Base-by-base conservation (phyloP, 306 rosid species). In the Rosa multiflora region DNA sequence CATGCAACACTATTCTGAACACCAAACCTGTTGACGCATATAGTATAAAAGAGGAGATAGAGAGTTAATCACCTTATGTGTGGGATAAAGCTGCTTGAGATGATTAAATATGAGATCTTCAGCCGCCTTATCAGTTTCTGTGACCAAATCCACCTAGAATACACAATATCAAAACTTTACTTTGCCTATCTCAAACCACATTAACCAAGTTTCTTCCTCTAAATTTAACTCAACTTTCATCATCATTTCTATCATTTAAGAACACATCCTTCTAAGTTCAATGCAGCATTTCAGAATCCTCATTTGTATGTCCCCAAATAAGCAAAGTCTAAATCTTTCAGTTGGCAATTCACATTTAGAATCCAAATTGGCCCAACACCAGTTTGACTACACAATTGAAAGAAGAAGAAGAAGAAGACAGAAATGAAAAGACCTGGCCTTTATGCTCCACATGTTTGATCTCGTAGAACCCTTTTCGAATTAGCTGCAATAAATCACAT, bases 81-180 rank as follows among this genome's bases (percentile, higher is more conserved):
- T 83, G 67, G 99, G 99, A 80, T 89, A 83, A 70, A 81, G 91
- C 78, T 90, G 79, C 86, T 90, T 90, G 83, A 95, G 99, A 82
- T 91, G 88, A 74, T 84, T 91, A 37, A 95, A 91, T 63, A 95
- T 92, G 84, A 93, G 89, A 49, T 90, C 98, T 83, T 95, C 99
- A 72, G 98, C 93, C 42, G 96, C 98, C 91, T 95, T 95, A 78
- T 95, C 99, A 81, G 99, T 93, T 88, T 90, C 99, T 4, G 99
- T 95, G 76, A 93, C 99, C 92, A 95, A 89, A 88, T 95, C 99
- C 79, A 93, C 98, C 99, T 93, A 83, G 71, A 76, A 64, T 80
- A 74, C 82, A 75, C 80, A 85, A 70, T n/a, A 8, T 43, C 7
- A 58, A 40, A 55, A 42, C 35, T 10, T 21, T 6, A 3, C 13